phyloP scores from a whole-genome alignment of 148 eudicot species.

The Rhododendron ferrugineum region DNA sequence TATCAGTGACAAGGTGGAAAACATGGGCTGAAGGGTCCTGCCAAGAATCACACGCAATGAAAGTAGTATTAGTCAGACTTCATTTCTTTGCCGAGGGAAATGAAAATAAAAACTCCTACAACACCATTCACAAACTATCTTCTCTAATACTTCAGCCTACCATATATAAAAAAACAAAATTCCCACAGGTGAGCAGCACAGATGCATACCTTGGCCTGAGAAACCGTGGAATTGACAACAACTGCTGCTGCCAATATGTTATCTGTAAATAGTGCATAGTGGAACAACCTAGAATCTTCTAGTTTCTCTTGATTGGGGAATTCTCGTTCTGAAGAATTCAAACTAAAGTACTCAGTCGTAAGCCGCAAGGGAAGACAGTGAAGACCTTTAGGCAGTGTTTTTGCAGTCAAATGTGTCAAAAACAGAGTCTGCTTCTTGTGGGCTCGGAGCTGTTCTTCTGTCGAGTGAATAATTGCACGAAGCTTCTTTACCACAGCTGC shows the following conservation, averaged over 20 bases:
- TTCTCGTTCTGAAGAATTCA: conserved; percentile 56
- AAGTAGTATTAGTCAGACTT: neutral
- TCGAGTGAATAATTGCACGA: conserved; percentile 89
- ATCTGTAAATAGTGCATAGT: conserved; percentile 90
- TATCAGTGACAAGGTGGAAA: conserved; percentile 82
- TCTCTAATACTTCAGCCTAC: neutral
- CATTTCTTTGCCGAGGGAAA: neutral
- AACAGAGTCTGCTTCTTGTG: conserved; percentile 84
- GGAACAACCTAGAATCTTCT: conserved; percentile 66
- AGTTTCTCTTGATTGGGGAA: conserved; percentile 65
- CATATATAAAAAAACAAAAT: neutral
- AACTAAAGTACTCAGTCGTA: conserved; percentile 65
- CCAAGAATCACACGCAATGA: conserved; percentile 6
- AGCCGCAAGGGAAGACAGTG: conserved; percentile 97
- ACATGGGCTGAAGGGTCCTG: conserved; percentile 82
- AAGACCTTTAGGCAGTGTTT: conserved; percentile 94
- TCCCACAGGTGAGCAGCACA: neutral
- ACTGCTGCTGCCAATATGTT: conserved; percentile 88
- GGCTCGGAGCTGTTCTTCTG: conserved; percentile 91
- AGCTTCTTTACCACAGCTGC: conserved; percentile 81
- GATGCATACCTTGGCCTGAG: conserved; percentile 69
- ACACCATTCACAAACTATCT: neutral
- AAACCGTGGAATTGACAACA: conserved; percentile 85
- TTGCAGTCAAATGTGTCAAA: conserved; percentile 86
- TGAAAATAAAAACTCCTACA: neutral